Base-by-base conservation (phyloP, 164 flowering plant genomes). In the Liquidambar formosana region DNA sequence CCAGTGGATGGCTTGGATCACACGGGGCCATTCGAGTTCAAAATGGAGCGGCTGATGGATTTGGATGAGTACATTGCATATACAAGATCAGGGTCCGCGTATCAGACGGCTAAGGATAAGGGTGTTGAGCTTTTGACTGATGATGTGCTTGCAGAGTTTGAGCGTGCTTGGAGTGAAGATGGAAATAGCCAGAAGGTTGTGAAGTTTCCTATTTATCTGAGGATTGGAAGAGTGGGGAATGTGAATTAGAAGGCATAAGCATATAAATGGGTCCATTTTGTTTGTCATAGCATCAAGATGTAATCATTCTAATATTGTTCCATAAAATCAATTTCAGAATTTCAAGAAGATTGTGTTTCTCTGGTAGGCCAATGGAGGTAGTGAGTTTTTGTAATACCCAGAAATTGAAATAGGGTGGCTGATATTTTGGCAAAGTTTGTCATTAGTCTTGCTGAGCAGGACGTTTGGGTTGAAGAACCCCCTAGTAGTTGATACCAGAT, bases 1-100 rank as follows among this genome's bases (percentile, higher is more conserved):
- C 73, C 90, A 0, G 88, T 90, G 9, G 92, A 86, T 4, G 97
- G 96, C 38, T 62, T n/a, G 0, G 90, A 84, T 8, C 65, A 74
- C 51, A 91, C 90, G 0, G 94, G 92, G 10, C 91, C 93, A 22
- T 76, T 88, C 18, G 63, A 76, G 79, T 90, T 89, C 70, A 72
- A 52, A 41, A 63, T 77, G 0, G 87, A 82, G 76, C 77, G 33
- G 61, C 0, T n/a, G 65, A 83, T 89, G 97, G 76, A 72, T 68
- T 77, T 93, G 75, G 87, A 88, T 0, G 78, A 53, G 2, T 88
- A 23, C 64, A 69, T 93, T 0, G 75, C 80, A 2, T 88, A 82
- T 60, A 49, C 88, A 44, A 84, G 87, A 68, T 86, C 98, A 1
- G 84, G 91, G 89, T 91, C 96, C 0, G 81, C 92, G 2, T 91